A percentile compares a stretch with the other conserved stretches of the same genome.
phyloP scores from a whole-genome alignment of 1,139 yeast species.

The Yamadazyma dendronema region DNA sequence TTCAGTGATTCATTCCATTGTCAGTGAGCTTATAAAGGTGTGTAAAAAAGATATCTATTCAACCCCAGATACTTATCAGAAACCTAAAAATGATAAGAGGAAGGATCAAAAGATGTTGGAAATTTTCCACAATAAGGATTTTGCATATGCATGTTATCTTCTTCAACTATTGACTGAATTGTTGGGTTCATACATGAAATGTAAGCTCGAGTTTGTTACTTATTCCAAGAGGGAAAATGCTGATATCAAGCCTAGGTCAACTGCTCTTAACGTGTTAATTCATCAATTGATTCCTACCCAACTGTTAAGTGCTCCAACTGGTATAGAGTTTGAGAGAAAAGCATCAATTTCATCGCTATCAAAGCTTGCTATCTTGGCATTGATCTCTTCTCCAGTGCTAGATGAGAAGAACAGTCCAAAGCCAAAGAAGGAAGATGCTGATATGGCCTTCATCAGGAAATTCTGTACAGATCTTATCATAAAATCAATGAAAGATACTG shows the following conservation, averaged over 20 bases:
- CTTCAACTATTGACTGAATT: constrained; percentile 70
- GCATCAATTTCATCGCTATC: constrained; percentile 51
- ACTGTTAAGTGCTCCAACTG: constrained; percentile 30
- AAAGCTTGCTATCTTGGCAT: constrained; percentile 53
- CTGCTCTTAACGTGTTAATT: constrained; percentile 73
- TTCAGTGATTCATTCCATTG: constrained; percentile 60
- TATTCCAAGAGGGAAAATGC: constrained; percentile 56
- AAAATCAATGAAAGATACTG: constrained; percentile 57
- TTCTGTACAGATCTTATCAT: constrained; percentile 71
- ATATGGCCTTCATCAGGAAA: constrained; percentile 69
- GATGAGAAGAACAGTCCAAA: constrained; percentile 43
- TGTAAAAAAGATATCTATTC: constrained; percentile 52
- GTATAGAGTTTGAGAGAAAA: constrained; percentile 38
- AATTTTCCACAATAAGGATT: constrained; percentile 43
- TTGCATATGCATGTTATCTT: constrained; percentile 66
- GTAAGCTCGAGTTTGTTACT: constrained; percentile 79
- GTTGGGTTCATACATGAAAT: constrained; percentile 72
- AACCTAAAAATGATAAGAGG: constrained; percentile 14
- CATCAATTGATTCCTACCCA: constrained; percentile 71
- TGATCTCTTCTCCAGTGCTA: constrained; percentile 52
- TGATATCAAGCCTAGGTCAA: constrained; percentile 58
- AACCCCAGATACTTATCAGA: constrained; percentile 22
- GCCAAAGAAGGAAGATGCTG: constrained; percentile 58
- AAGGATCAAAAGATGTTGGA: constrained; percentile 23
- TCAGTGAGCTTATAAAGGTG: constrained; percentile 63